A percentile compares a stretch with the other conserved stretches of the same genome.
Conservation (phyloP, 1,284 basidiomycete genomes). For the Abortiporus biennis region DNA sequence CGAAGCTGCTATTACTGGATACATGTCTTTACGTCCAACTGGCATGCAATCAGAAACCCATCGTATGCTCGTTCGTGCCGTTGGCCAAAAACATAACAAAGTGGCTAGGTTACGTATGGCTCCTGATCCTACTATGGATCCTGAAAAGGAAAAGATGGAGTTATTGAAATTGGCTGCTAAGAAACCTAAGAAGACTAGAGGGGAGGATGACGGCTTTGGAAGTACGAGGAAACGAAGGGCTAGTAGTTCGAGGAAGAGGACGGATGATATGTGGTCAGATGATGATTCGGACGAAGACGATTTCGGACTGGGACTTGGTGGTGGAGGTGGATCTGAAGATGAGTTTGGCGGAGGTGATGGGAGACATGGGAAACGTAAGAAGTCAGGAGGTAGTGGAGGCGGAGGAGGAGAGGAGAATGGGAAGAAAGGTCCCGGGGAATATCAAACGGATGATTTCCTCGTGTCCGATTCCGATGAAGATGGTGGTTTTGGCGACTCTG, state of each 20-base stretch:
- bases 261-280: constrained; percentile 37
- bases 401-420: constrained; percentile 33
- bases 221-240: constrained; percentile 30
- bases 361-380: constrained; percentile 25
- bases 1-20: constrained; percentile 78
- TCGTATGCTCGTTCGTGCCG: constrained; percentile 80
- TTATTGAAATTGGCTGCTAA: constrained; percentile 56
- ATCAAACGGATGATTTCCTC: constrained; percentile 78
- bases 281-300: constrained; percentile 38
- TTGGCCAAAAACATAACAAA: constrained; percentile 80
- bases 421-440: constrained; percentile 49
- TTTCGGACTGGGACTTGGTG: no score
- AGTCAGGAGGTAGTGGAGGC: no score
- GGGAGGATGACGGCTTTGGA: constrained; percentile 41
- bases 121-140: constrained; percentile 65
- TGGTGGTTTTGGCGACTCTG: constrained; percentile 30
- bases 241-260: constrained; percentile 26
- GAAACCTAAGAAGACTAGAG: constrained; percentile 50
- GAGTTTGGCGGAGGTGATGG: constrained; percentile 39
- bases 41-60: constrained; percentile 90
- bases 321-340: constrained; percentile 53
- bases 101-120: constrained; percentile 72
- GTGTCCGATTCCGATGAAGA: constrained; percentile 74
- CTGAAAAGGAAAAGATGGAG: constrained; percentile 69
- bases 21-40: constrained; percentile 80